Percentiles rank a stretch among this genome's conserved stretches.
phyloP scores from a whole-genome alignment of 768 basidiomycete genomes.

The Leucocoprinus sp. region DNA sequence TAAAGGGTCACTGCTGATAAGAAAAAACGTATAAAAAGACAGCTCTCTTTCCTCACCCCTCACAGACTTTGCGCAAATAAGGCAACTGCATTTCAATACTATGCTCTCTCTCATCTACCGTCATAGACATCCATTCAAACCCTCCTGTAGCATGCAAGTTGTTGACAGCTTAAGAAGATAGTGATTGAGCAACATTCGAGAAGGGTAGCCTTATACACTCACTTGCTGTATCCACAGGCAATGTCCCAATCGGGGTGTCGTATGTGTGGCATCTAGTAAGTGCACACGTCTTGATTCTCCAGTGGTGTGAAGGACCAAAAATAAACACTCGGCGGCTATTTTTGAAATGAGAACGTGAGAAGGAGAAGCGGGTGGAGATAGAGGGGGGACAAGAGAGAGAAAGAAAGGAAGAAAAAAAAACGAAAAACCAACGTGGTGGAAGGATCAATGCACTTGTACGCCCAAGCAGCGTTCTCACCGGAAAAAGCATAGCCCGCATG shows the following conservation, averaged over 20 bases:
- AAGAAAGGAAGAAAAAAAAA: conserved; percentile 9
- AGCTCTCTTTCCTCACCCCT: conserved; percentile 42
- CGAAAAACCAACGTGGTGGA: conserved; percentile 58
- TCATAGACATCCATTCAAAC: conserved; percentile 59
- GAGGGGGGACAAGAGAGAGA: conserved; percentile 2
- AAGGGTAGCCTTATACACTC: conserved; percentile 20
- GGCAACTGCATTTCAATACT: conserved; percentile 98
- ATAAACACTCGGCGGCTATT: conserved; percentile 85
- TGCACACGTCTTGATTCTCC: conserved; percentile 82
- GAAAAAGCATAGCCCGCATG: conserved; percentile 97
- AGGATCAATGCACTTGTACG: conserved; percentile 83
- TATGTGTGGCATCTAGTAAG: conserved; percentile 73
- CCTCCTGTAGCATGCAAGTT: conserved; percentile 57
- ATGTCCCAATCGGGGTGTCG: conserved; percentile 75
- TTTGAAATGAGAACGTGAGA: neutral
- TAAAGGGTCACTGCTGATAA: too few relatives aligned
- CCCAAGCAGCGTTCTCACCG: conserved; percentile 92
- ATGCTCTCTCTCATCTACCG: conserved; percentile 88
- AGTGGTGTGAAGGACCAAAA: conserved; percentile 92
- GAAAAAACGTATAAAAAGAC: neutral
- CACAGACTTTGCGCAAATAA: conserved; percentile 78
- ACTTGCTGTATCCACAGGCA: conserved; percentile 79
- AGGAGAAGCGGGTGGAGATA: conserved; percentile 4
- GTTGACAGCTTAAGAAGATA: conserved; percentile 42
- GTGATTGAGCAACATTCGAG: conserved; percentile 6